A percentile compares a stretch with the other conserved stretches of the same genome.
Conservation (phyloP, 306 rosid species). For the Mucuna pruriens region DNA sequence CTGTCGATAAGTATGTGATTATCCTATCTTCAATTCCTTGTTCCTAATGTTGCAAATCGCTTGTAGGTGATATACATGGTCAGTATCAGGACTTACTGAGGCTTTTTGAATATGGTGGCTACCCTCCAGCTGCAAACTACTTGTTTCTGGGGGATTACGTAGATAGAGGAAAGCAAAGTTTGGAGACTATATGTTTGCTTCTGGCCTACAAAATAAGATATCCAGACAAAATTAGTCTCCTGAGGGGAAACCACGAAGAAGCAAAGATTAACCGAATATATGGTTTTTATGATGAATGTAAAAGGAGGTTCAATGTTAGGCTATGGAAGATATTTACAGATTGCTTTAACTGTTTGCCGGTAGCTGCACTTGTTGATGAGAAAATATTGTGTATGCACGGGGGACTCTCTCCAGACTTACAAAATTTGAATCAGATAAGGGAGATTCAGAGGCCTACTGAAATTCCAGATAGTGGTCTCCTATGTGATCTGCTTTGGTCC, state of each 20-base stretch:
- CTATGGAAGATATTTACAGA: slow-evolving; percentile 87
- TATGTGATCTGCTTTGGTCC: slow-evolving; percentile 90
- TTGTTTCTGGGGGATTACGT: slow-evolving; percentile 89
- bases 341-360: slow-evolving; percentile 89
- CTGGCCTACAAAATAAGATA: slow-evolving; percentile 79
- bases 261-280: slow-evolving; percentile 88
- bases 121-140: slow-evolving; percentile 79
- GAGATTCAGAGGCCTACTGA: slow-evolving; percentile 71
- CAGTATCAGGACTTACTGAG: slow-evolving; percentile 78
- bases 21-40: slow-evolving; percentile 6
- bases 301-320: slow-evolving; percentile 85
- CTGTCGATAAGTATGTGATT: neutral
- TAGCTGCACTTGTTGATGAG: slow-evolving; percentile 73
- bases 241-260: slow-evolving; percentile 94
- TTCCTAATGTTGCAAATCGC: slow-evolving; percentile 41
- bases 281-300: slow-evolving; percentile 89
- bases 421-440: slow-evolving; percentile 71
- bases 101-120: slow-evolving; percentile 77
- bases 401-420: slow-evolving; percentile 77
- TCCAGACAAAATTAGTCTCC: slow-evolving; percentile 65
- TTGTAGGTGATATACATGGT: slow-evolving; percentile 90
- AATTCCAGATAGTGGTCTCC: slow-evolving; percentile 76
- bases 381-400: slow-evolving; percentile 92
- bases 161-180: slow-evolving; percentile 89
- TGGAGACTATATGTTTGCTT: slow-evolving; percentile 89